These are phyloP conservation scores for Bolboschoenus planiculmis DNA, from an alignment of 176 grass and related monocot genomes.

Conservation along the genomic window DNA sequence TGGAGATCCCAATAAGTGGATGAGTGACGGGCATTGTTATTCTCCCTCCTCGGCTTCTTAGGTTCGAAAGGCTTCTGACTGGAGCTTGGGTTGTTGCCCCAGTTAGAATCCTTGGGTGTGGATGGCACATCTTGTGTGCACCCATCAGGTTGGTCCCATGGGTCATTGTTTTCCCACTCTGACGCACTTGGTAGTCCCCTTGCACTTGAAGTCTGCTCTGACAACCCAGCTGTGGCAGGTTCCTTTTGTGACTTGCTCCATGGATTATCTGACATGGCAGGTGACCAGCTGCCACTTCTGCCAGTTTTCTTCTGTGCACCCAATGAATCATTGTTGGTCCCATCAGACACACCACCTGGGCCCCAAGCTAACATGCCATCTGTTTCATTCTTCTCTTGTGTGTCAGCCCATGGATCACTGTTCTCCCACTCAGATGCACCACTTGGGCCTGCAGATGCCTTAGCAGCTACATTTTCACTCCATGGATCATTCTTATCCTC, in stretches of 20 bases:
- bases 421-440: slow-evolving; percentile 5
- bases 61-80: neutral
- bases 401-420: slow-evolving; percentile 9
- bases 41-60: neutral
- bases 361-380: neutral
- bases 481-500: slow-evolving; percentile 13
- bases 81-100: slow-evolving; percentile 4
- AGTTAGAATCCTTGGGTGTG: neutral
- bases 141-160: slow-evolving; percentile 6
- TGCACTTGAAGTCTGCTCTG: neutral
- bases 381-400: neutral
- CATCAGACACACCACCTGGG: neutral
- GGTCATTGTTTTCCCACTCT: slow-evolving; percentile 5
- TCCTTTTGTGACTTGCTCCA: neutral
- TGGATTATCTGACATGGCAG: neutral
- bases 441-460: neutral
- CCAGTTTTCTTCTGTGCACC: neutral
- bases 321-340: neutral
- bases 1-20: neutral
- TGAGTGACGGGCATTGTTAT: neutral
- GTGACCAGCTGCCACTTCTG: neutral
- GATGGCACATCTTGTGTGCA: neutral
- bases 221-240: neutral
- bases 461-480: neutral
- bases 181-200: neutral